Conservation (phyloP, 1,284 basidiomycete genomes). For the Pseudomicrostroma phylloplanum region DNA sequence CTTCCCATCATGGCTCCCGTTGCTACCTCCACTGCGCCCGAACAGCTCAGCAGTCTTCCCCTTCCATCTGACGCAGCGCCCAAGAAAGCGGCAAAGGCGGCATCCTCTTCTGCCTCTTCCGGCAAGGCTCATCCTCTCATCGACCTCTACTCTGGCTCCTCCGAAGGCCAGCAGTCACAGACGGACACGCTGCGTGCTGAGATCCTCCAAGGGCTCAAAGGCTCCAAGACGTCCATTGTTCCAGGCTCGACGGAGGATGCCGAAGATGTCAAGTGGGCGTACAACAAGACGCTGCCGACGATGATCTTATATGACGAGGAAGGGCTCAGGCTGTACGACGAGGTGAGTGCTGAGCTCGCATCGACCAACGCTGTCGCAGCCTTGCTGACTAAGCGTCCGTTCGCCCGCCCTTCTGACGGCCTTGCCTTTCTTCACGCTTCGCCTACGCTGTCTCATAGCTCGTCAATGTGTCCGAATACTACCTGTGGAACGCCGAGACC, state of each 20-base stretch:
- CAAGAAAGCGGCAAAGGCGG: neutral
- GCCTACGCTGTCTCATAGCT: conserved; percentile 13
- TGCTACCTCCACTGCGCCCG: neutral
- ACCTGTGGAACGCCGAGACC: conserved; percentile 65
- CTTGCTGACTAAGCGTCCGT: too few species aligned
- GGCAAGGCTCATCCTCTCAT: conserved; percentile 12
- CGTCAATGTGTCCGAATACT: conserved; percentile 70
- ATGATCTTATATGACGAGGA: conserved; percentile 78
- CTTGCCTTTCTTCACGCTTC: neutral
- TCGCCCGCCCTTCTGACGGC: too few species aligned
- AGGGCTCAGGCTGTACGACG: conserved; percentile 73
- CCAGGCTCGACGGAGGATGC: conserved; percentile 25
- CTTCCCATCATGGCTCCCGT: conserved; percentile 2
- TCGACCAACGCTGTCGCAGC: neutral
- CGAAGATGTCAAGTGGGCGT: conserved; percentile 26
- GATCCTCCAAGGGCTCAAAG: conserved; percentile 30
- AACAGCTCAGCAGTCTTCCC: neutral
- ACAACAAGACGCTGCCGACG: conserved; percentile 63
- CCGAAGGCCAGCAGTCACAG: conserved; percentile 20
- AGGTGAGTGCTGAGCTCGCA: conserved; percentile 8
- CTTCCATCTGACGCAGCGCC: neutral
- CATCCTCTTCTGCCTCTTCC: neutral
- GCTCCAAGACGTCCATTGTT: conserved; percentile 23
- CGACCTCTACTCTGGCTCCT: conserved; percentile 36
- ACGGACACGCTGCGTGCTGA: conserved; percentile 26